phyloP scores from a whole-genome alignment of 768 basidiomycete genomes.

The Mycena floridula region DNA sequence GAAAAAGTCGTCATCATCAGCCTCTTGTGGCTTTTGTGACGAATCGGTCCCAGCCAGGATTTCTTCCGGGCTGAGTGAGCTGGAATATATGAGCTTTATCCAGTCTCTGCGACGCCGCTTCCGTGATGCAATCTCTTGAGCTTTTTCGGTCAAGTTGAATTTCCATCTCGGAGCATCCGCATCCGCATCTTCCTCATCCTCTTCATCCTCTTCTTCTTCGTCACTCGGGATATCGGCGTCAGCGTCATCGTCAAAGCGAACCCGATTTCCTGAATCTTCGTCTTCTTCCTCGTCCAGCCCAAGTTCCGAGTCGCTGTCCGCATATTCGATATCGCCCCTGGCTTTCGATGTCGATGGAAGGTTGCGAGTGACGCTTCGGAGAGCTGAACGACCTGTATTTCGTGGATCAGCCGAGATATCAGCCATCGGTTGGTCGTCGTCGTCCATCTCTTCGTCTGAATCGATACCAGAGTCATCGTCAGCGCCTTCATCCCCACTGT shows the following conservation, averaged over 20 bases:
- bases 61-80: conserved; percentile 60
- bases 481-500: conserved; percentile 24
- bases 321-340: conserved; percentile 52
- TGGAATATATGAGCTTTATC: conserved; percentile 80
- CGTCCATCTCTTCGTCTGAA: conserved; percentile 26
- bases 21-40: conserved; percentile 11
- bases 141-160: conserved; percentile 46
- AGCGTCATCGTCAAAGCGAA: conserved; percentile 46
- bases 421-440: conserved; percentile 15
- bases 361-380: conserved; percentile 38
- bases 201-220: conserved; percentile 36
- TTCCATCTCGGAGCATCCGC: conserved; percentile 71
- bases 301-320: conserved; percentile 75
- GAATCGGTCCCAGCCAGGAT: conserved; percentile 42
- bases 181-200: conserved; percentile 27
- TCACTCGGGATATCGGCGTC: conserved; percentile 43
- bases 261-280: conserved; percentile 16
- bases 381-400: conserved; percentile 47
- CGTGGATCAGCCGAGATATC: conserved; percentile 16
- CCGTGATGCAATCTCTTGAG: conserved; percentile 38
- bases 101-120: conserved; percentile 58
- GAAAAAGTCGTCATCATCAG: conserved; percentile 58
- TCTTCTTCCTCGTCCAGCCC: conserved; percentile 40
- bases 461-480: conserved; percentile 24
- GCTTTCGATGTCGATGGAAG: conserved; percentile 26